A percentile compares a stretch with the other conserved stretches of the same genome.
Conservation (phyloP, 2,329 filamentous ascomycete genomes). For the Cladosporium oxysporum region DNA sequence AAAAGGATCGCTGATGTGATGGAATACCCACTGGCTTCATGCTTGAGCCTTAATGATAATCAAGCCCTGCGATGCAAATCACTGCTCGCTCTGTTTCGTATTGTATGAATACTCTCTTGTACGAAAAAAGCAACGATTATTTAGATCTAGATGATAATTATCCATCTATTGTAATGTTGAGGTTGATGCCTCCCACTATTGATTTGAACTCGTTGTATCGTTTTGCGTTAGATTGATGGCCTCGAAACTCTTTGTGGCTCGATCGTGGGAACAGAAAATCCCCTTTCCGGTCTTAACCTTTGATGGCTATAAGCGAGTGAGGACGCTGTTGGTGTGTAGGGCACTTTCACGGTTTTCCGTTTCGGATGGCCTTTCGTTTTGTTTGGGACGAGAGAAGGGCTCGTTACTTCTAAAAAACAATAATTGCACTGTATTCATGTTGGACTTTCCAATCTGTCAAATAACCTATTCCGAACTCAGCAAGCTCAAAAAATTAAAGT, state of each 20-base stretch:
- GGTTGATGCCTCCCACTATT: not conserved
- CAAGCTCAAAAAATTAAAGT: too few species aligned
- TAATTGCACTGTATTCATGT: too few species aligned
- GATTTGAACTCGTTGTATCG: not conserved
- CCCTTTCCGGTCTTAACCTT: too few species aligned
- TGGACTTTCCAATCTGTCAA: too few species aligned
- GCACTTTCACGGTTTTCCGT: too few species aligned
- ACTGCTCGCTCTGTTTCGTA: conserved; percentile 16
- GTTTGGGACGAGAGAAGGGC: too few species aligned
- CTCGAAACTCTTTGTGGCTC: not conserved
- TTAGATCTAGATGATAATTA: conserved; percentile 1
- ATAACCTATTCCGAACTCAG: too few species aligned
- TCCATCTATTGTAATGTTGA: conserved; percentile 1
- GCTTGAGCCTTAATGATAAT: not conserved
- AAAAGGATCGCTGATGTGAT: not conserved
- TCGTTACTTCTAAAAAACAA: too few species aligned
- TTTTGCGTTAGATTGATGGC: not conserved
- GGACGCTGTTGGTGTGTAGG: too few species aligned
- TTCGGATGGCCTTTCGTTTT: too few species aligned
- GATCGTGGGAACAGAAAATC: too few species aligned
- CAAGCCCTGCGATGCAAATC: not conserved
- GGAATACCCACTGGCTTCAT: not conserved
- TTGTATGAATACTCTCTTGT: conserved; percentile 5
- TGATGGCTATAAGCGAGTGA: too few species aligned
- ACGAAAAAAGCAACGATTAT: conserved; percentile 14